phyloP scores from a whole-genome alignment of 1,284 basidiomycete genomes.

The Ustilago trichophora region DNA sequence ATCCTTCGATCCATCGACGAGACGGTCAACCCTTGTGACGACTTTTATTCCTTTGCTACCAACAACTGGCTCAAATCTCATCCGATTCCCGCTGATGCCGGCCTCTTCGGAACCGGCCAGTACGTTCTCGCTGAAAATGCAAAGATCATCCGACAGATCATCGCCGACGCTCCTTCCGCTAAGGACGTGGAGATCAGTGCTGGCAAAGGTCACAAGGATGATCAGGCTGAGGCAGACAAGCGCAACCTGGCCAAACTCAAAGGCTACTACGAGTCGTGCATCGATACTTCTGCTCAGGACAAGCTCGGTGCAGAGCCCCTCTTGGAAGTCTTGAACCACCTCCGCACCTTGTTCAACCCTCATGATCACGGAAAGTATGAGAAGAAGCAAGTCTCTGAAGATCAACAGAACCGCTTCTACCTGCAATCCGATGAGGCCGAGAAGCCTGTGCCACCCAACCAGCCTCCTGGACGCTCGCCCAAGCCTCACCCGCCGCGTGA shows the following conservation, averaged over 20 bases:
- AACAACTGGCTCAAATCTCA: slow-evolving; percentile 60
- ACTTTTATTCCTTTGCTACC: slow-evolving; percentile 86
- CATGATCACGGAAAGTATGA: slow-evolving; percentile 69
- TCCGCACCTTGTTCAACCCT: slow-evolving; percentile 58
- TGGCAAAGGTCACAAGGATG: not conserved
- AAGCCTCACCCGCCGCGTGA: slow-evolving; percentile 48
- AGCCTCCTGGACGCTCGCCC: slow-evolving; percentile 50
- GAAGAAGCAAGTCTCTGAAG: slow-evolving; percentile 68
- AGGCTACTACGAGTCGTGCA: slow-evolving; percentile 82
- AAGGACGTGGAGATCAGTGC: slow-evolving; percentile 65
- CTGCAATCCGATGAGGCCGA: slow-evolving; percentile 70
- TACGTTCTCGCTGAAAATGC: slow-evolving; percentile 45
- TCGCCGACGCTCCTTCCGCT: slow-evolving; percentile 53
- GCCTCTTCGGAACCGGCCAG: slow-evolving; percentile 67
- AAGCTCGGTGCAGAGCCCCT: slow-evolving; percentile 68
- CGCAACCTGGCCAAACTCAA: slow-evolving; percentile 81
- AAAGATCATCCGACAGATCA: slow-evolving; percentile 67
- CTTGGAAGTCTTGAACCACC: slow-evolving; percentile 67
- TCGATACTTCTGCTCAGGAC: slow-evolving; percentile 74
- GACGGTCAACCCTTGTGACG: slow-evolving; percentile 88
- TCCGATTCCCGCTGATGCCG: slow-evolving; percentile 68
- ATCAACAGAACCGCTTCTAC: slow-evolving; percentile 71
- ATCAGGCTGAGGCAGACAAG: slow-evolving; percentile 70
- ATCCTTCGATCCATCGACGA: slow-evolving; percentile 84
- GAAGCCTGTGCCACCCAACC: slow-evolving; percentile 49